Evolutionary conservation across 202 grass and related monocot genomes (phyloP), one percentile per base, ranked within the genome.

Genomic region (Digitaria exilis): DNA sequence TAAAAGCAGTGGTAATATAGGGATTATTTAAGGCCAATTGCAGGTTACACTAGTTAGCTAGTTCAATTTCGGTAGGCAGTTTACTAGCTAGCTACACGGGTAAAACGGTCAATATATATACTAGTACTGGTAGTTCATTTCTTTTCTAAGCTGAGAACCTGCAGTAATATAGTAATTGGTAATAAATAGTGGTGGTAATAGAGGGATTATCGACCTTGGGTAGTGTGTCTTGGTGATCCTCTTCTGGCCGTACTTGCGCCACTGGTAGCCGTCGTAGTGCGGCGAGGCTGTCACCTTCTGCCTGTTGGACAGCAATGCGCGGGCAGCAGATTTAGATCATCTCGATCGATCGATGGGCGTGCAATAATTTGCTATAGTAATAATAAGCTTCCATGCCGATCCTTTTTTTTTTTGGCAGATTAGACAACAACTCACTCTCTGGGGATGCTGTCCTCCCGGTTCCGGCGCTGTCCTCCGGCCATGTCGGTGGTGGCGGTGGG

Each of bases 221-320:
- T 80, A 93, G 4, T 21, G 44, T 24, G 85, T 75, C 10, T 80
- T 86, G 21, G 79, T 82, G 76, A 96, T 96, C 79, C 11, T 91
- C 86, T 96, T 96, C 71, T 96, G 88, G 7, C 94, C 94, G 48
- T 96, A 96, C 68, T 96, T 96, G 51, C 94, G 81, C 94, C 94
- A 93, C 39, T 84, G 86, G 81, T 91, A 89, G 17, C 91, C 94
- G 5, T 96, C 94, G 13, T 31, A 61, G 85, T 87, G 18, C 10
- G 94, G 94, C 35, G 81, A 69, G 26, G 64, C 32, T 19, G 94
- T 91, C 24, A 74, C 34, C 10, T 0, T 56, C 21, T 51, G 45
- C 55, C 88, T 90, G 74, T 22, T 29, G 28, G 16, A 63, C 3
- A 69, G n/a, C 31, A 52, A 81, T 52, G 62, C 44, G 15, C 37